Conservation (phyloP, 352 stramenopile genomes). For the Globisporangium megalacanthum region DNA sequence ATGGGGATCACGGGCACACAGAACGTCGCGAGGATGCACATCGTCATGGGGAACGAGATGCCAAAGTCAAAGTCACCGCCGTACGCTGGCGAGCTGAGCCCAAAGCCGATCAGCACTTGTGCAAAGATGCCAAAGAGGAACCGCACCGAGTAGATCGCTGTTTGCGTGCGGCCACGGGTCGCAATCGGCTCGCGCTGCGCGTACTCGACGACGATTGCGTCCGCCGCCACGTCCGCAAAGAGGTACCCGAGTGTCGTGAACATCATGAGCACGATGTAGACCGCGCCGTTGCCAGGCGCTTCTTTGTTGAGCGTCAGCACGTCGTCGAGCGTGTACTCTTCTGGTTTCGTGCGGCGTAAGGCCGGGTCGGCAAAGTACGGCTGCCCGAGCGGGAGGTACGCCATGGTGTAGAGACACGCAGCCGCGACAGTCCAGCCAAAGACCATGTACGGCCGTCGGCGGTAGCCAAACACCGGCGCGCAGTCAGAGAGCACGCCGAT, state of each 20-base stretch:
- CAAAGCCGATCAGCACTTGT: constrained; percentile 31
- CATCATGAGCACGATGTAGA: constrained; percentile 44
- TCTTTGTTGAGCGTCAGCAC: constrained; percentile 27
- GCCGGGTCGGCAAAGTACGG: constrained; percentile 35
- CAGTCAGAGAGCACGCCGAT: constrained; percentile 48
- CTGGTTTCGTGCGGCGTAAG: constrained; percentile 26
- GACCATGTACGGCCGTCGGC: constrained; percentile 50
- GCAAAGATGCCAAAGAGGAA: constrained; percentile 33
- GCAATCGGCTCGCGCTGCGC: constrained; percentile 41
- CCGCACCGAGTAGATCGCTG: constrained; percentile 37
- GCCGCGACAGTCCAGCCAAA: constrained; percentile 37
- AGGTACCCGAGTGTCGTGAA: constrained; percentile 41
- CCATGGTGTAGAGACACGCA: constrained; percentile 37
- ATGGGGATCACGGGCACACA: constrained; percentile 35
- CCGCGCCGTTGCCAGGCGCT: constrained; percentile 24
- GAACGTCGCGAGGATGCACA: constrained; percentile 26
- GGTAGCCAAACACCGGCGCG: constrained; percentile 42
- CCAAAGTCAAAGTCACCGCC: constrained; percentile 38
- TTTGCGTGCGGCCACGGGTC: constrained; percentile 41
- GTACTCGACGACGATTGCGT: constrained; percentile 47
- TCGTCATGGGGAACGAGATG: constrained; percentile 28
- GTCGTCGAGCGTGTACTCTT: constrained; percentile 18
- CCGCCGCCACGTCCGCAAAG: constrained; percentile 40
- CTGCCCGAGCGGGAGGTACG: constrained; percentile 24
- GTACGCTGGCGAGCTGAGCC: constrained; percentile 37